Evolutionary conservation across 148 eudicot genomes (phyloP).

Genomic region (Vaccinium corymbosum): DNA sequence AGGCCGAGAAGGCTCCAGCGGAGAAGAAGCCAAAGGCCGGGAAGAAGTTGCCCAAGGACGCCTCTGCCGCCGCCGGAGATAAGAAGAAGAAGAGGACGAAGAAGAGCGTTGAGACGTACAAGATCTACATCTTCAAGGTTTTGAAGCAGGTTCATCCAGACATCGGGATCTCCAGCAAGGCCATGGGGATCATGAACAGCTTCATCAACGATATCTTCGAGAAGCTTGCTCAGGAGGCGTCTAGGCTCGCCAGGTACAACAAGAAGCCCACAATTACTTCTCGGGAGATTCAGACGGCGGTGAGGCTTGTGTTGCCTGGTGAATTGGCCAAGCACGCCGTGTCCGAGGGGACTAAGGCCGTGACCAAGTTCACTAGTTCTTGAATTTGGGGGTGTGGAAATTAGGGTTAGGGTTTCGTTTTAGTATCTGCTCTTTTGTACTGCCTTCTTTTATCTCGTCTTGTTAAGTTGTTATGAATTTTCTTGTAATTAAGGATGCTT

Average conservation of each 20-base stretch:
- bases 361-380: slow-evolving; percentile 19
- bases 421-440: background rate
- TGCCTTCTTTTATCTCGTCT: background rate
- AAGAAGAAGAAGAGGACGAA: slow-evolving; percentile 32
- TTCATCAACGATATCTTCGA: slow-evolving; percentile 41
- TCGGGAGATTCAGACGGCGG: slow-evolving; percentile 33
- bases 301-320: slow-evolving; percentile 15
- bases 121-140: slow-evolving; percentile 43
- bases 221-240: slow-evolving; percentile 31
- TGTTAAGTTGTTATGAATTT: background rate
- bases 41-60: slow-evolving; percentile 55
- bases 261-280: slow-evolving; percentile 39
- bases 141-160: slow-evolving; percentile 38
- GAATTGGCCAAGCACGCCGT: slow-evolving; percentile 21
- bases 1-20: slow-evolving; percentile 24
- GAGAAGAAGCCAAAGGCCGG: slow-evolving; percentile 50
- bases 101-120: slow-evolving; percentile 42
- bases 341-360: slow-evolving; percentile 20
- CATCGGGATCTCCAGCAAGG: slow-evolving; percentile 40
- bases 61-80: slow-evolving; percentile 27
- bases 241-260: slow-evolving; percentile 29
- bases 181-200: slow-evolving; percentile 44
- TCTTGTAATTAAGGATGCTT: slow-evolving; percentile 6
- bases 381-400: slow-evolving; percentile 3
- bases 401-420: background rate